Evolutionary conservation across 2,329 filamentous ascomycete species (phyloP), one percentile per base, ranked within the genome.

Genomic region (Rutstroemia sp.): DNA sequence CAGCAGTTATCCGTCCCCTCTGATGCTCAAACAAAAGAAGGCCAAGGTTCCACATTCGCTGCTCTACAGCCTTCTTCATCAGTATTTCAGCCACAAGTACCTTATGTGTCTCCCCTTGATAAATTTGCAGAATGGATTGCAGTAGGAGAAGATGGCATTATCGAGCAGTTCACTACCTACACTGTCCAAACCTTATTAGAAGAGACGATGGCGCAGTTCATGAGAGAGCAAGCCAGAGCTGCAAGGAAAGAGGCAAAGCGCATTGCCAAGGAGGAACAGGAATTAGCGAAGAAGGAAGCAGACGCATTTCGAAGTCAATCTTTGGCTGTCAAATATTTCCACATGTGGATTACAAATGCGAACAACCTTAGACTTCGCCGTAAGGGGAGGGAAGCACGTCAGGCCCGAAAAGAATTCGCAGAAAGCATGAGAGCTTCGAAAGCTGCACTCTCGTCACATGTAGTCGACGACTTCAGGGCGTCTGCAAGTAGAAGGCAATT

Each of bases 391-490:
- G 63, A 66, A 52, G 65, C 63, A 49, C 61, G 68, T 12, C 59
- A 62, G 61, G 60, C 60, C 42, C 59, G 67, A 34, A 61, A 57
- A 44, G 63, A 66, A 41, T 61, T 67, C 59, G 67, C 66, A 5
- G 63, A 70, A 55, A 61, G 51, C n/a, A 52, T 61, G 39, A 63
- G 56, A 51, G 62, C 62, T 44, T 62, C 63, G 1, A 66, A 65
- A 49, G 56, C 58, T 41, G 59, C 62, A 21, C 52, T 62, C 53
- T 63, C 66, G 21, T 59, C 61, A 7, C 61, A 58, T 47, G 46
- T 71, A n/a, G 62, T 70, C 6, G 59, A 68, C n/a, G 67, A 69
- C 48, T 68, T 71, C 42, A 64, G 56, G 46, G 59, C 65, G 46
- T 67, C 67, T 8, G 58, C 59, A 37, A 56, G 21, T 18, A 53